Percentiles rank a stretch among this genome's conserved stretches.
phyloP scores from a whole-genome alignment of 2,329 filamentous ascomycete genomes.

The Amylocarpus encephaloides region DNA sequence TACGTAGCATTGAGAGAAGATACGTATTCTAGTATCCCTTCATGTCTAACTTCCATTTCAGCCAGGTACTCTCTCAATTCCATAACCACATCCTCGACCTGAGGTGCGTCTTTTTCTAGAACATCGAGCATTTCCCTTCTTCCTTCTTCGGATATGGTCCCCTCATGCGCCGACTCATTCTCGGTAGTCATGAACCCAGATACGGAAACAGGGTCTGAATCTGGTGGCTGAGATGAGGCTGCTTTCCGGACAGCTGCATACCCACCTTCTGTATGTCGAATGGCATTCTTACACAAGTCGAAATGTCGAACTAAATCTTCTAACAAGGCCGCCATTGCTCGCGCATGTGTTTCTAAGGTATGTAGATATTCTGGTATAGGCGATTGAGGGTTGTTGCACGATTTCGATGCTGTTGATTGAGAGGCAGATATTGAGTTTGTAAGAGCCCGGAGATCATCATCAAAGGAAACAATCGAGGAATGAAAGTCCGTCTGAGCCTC shows the following conservation, averaged over 20 bases:
- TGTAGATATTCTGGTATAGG: constrained; percentile 42
- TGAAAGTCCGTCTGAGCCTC: constrained; percentile 67
- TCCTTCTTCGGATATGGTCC: constrained; percentile 69
- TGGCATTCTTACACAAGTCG: constrained; percentile 85
- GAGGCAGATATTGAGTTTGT: constrained; percentile 38
- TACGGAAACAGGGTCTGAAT: constrained; percentile 50
- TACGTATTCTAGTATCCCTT: constrained; percentile 57
- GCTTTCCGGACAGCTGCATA: constrained; percentile 63
- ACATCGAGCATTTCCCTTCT: constrained; percentile 78
- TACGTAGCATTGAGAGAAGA: constrained; percentile 50
- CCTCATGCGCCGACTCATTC: constrained; percentile 46
- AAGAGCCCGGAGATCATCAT: constrained; percentile 63
- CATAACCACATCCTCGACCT: constrained; percentile 59
- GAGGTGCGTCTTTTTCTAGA: constrained; percentile 62
- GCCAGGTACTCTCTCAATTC: constrained; percentile 69
- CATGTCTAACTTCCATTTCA: constrained; percentile 69
- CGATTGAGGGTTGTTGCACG: constrained; percentile 18
- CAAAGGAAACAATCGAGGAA: constrained; percentile 59
- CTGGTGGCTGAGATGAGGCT: constrained; percentile 52
- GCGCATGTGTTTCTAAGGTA: constrained; percentile 50
- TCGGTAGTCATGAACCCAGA: constrained; percentile 55
- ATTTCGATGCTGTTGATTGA: constrained; percentile 28
- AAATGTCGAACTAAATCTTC: constrained; percentile 81
- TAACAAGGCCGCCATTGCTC: constrained; percentile 74
- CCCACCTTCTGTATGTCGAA: constrained; percentile 82